Base-by-base conservation (phyloP, 257 asterid species). In the Hygrophila difformis region DNA sequence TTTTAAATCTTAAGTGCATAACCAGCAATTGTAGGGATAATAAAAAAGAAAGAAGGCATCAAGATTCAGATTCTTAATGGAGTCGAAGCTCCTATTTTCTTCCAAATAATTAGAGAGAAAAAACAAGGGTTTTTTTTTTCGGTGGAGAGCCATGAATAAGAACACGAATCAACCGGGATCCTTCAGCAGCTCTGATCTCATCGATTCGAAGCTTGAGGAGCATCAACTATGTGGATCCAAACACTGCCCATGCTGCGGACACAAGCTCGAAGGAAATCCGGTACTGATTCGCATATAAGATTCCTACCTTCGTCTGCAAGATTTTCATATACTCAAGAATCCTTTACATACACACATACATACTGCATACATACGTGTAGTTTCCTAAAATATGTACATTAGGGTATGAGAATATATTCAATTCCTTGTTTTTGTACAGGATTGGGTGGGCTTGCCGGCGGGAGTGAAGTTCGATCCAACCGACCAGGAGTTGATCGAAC, bases 391-490 rank as follows among this genome's bases (percentile, higher is more conserved):
- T 26, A n/a, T n/a, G n/a, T n/a, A n/a, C n/a, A n/a, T n/a, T n/a
- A n/a, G n/a, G n/a, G n/a, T n/a, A n/a, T 26, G 8, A 26, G 31
- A 26, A 5, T 3, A 26, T 26, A 5, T 8, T 26, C 31, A 8
- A 5, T 26, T 26, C 8, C 7, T 8, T 26, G 7, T 8, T 26
- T 33, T 47, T 14, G 9, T 39, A 67, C 62, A 87, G 97, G 95
- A 87, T 50, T 84, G 97, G 97, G 94, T 87, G 34, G 95, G 99
- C 15, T 62, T 91, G 53, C 99, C 99, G 39, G 99, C 99, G 35
- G 99, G 99, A 29, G 99, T 91, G 59, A 91, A 91, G 51, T 91
- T 91, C 49, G 99, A 91, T 49, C 99, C 99, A 49, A 91, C 99
- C 15, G 99, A 91, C 59, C 99, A 91, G 49, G 97, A 91, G 69